A percentile compares a stretch with the other conserved stretches of the same genome.
Conservation (phyloP, 352 stramenopile species). For the Phytophthora fragariaefolia region DNA sequence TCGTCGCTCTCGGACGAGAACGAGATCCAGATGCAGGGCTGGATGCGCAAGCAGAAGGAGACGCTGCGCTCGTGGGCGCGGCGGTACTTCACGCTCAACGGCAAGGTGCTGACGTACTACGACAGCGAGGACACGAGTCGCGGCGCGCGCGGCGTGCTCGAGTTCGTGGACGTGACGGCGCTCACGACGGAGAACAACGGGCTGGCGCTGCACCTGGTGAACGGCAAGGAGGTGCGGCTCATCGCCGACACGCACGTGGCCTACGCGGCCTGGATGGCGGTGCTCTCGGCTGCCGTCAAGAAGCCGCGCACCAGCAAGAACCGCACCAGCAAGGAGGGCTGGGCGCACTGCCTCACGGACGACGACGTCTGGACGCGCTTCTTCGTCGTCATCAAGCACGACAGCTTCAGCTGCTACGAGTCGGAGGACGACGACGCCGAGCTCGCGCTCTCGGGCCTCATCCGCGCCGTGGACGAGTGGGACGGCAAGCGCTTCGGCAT, state of each 20-base stretch:
- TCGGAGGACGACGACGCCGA: slow-evolving; percentile 74
- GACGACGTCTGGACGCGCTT: slow-evolving; percentile 78
- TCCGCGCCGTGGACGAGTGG: slow-evolving; percentile 75
- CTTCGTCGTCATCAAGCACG: slow-evolving; percentile 78
- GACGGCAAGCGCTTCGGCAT: slow-evolving; percentile 80
- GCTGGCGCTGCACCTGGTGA: slow-evolving; percentile 67
- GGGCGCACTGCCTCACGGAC: slow-evolving; percentile 78
- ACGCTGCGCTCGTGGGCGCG: slow-evolving; percentile 72
- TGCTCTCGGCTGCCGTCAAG: slow-evolving; percentile 73
- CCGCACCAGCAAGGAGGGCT: slow-evolving; percentile 72
- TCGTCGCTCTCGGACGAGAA: slow-evolving; percentile 67
- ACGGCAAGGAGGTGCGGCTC: slow-evolving; percentile 75
- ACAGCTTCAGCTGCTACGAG: slow-evolving; percentile 83
- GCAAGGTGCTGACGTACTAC: slow-evolving; percentile 79
- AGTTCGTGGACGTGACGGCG: slow-evolving; percentile 73
- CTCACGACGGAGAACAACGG: slow-evolving; percentile 82
- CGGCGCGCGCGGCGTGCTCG: slow-evolving; percentile 63
- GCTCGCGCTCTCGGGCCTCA: slow-evolving; percentile 66
- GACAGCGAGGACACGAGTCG: slow-evolving; percentile 79
- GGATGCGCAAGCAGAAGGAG: slow-evolving; percentile 88
- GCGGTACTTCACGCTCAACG: slow-evolving; percentile 78
- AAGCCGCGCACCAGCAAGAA: slow-evolving; percentile 54
- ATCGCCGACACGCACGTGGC: slow-evolving; percentile 83
- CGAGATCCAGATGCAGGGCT: slow-evolving; percentile 83
- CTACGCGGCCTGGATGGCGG: slow-evolving; percentile 78